Evolutionary conservation across 805 yeast genomes (phyloP).

Genomic region (Cyberlindnera maritima): DNA sequence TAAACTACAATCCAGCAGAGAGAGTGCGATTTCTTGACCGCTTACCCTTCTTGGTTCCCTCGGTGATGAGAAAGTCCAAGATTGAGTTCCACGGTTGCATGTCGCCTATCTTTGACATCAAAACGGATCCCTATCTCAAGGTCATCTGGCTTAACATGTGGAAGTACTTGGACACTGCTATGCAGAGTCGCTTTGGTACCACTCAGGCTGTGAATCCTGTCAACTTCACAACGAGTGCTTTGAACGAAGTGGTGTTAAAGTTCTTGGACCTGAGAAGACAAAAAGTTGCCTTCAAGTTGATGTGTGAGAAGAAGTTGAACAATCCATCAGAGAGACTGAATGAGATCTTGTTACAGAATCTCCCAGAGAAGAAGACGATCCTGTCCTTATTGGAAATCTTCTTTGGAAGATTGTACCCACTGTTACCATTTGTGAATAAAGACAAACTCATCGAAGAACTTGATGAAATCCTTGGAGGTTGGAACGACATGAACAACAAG

Average conservation of each 20-base stretch:
- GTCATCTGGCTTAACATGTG: slow-evolving; percentile 34
- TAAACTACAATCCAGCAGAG: slow-evolving; percentile 30
- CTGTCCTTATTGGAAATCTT: slow-evolving; percentile 19
- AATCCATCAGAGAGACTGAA: slow-evolving; percentile 1
- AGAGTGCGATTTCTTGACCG: slow-evolving; percentile 40
- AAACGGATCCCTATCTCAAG: slow-evolving; percentile 40
- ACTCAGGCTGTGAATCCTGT: background rate
- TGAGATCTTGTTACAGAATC: slow-evolving; percentile 8
- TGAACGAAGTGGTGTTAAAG: background rate
- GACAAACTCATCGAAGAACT: slow-evolving; percentile 16
- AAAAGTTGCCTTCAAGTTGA: slow-evolving; percentile 7
- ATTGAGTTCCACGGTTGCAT: slow-evolving; percentile 50
- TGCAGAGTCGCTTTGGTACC: background rate
- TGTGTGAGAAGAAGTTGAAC: background rate
- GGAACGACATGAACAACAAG: background rate
- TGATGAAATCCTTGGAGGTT: slow-evolving; percentile 15
- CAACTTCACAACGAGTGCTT: background rate
- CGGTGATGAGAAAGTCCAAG: slow-evolving; percentile 38
- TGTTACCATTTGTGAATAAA: slow-evolving; percentile 22
- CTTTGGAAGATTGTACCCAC: slow-evolving; percentile 24
- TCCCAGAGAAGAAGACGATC: slow-evolving; percentile 19
- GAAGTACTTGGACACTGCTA: slow-evolving; percentile 12
- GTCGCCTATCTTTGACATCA: slow-evolving; percentile 44
- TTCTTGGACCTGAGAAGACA: slow-evolving; percentile 15
- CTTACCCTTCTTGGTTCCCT: slow-evolving; percentile 30